A percentile compares a stretch with the other conserved stretches of the same genome.
phyloP scores from a whole-genome alignment of 1,284 basidiomycete species.

The Sporisorium exsertum region DNA sequence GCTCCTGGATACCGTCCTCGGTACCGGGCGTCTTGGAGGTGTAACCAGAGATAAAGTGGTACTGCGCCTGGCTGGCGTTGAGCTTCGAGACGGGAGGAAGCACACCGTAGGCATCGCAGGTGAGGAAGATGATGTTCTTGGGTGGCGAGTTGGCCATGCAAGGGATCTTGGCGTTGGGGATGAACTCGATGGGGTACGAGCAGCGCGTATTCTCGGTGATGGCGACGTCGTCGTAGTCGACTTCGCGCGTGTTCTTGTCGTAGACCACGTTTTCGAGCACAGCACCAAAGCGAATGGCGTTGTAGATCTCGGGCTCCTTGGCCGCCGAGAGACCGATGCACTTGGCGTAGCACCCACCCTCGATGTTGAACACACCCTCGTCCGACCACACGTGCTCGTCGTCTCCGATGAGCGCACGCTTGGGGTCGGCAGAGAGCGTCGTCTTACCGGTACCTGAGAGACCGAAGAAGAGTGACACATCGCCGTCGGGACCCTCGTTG shows the following conservation, averaged over 20 bases:
- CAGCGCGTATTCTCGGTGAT: slow-evolving; percentile 99
- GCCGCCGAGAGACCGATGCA: slow-evolving; percentile 94
- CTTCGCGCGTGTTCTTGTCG: slow-evolving; percentile 84
- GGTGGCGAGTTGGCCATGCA: slow-evolving; percentile 64
- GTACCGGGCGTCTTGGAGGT: slow-evolving; percentile 95
- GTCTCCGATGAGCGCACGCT: slow-evolving; percentile 66
- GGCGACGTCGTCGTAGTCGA: slow-evolving; percentile 95
- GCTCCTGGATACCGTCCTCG: slow-evolving; percentile 96
- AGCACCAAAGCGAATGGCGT: slow-evolving; percentile 92
- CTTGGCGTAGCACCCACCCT: slow-evolving; percentile 99
- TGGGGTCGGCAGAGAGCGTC: slow-evolving; percentile 67
- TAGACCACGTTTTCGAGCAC: slow-evolving; percentile 99
- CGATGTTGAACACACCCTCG: slow-evolving; percentile 97
- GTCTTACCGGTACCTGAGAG: slow-evolving; percentile 98
- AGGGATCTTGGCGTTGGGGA: slow-evolving; percentile 86
- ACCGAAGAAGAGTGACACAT: slow-evolving; percentile 99
- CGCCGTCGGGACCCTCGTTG: slow-evolving; percentile 90
- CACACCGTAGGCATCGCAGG: slow-evolving; percentile 98
- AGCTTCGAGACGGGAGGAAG: slow-evolving; percentile 95
- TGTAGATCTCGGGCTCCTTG: slow-evolving; percentile 97
- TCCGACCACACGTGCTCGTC: slow-evolving; percentile 70
- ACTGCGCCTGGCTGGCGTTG: slow-evolving; percentile 92
- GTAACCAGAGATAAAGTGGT: slow-evolving; percentile 75
- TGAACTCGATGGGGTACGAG: slow-evolving; percentile 74
- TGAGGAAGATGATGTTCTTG: slow-evolving; percentile 96